Evolutionary conservation across 2,329 filamentous ascomycete species (phyloP).

Genomic region (Xylaria sp.): DNA sequence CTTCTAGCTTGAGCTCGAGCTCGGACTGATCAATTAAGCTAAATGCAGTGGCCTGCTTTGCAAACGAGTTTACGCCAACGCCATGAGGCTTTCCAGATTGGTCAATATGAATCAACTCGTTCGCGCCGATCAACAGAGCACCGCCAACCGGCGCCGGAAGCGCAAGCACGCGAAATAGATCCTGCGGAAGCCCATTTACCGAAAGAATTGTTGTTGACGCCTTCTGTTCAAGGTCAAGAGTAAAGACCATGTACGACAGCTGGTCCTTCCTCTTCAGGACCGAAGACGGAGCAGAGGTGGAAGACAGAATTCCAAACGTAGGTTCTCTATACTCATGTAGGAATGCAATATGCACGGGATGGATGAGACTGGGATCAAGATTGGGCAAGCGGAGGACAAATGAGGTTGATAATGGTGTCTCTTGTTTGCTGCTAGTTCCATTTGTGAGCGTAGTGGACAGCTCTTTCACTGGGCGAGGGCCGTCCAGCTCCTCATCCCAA

Average conservation of each 20-base stretch:
- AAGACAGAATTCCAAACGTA: constrained; percentile 93
- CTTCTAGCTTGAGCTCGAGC: constrained; percentile 82
- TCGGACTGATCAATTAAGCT: constrained; percentile 87
- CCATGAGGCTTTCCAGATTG: constrained; percentile 94
- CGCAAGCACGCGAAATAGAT: constrained; percentile 84
- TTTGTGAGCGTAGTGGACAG: constrained; percentile 54
- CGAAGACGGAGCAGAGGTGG: constrained; percentile 76
- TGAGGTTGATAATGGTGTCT: constrained; percentile 85
- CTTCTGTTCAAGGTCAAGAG: constrained; percentile 90
- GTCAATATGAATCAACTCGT: constrained; percentile 94
- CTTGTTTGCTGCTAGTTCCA: constrained; percentile 62
- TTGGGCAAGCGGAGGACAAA: constrained; percentile 93
- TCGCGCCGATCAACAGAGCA: constrained; percentile 84
- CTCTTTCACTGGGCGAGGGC: constrained; percentile 67
- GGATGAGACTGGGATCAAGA: constrained; percentile 85
- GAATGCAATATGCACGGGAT: constrained; percentile 92
- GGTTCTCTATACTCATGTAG: constrained; percentile 97
- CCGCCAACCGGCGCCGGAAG: constrained; percentile 89
- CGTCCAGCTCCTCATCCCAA: constrained; percentile 85
- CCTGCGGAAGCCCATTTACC: constrained; percentile 84
- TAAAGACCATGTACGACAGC: constrained; percentile 92
- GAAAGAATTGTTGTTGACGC: constrained; percentile 94
- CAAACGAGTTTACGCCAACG: constrained; percentile 91
- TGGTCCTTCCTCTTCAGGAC: constrained; percentile 87
- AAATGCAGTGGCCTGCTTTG: constrained; percentile 84